Base-by-base conservation (phyloP, 2,329 filamentous ascomycete genomes). In the Ceratocystis harringtonii region DNA sequence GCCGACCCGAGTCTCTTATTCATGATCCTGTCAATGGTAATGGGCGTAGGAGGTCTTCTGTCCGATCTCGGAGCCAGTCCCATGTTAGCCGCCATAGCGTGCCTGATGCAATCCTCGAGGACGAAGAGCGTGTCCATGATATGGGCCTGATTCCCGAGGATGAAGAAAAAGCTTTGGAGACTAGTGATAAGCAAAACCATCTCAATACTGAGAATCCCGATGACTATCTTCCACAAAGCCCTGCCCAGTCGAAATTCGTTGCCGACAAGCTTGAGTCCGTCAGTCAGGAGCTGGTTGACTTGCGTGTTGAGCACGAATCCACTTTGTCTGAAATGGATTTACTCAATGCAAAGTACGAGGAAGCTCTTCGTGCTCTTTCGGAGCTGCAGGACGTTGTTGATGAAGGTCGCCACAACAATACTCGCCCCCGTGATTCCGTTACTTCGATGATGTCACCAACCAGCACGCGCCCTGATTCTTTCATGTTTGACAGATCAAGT, bases 251-350 rank as follows among this genome's bases (percentile, higher is more conserved):
- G 57, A 88, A 87, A 69, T 91, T 91, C 71, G 89, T 96, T 64
- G 88, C 89, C 5, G 92, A 97, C 73, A 96, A 97, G 76, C 83
- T 97, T 15, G 92, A 97, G 71, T 87, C 81, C 48, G 88, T 97
- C 50, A 94, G 88, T 0, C 90, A 95, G 73, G 94, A 99, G 75
- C 85, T 99, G 1, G 83, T 96, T 66, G 90, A 94, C 70, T 82
- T 99, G 63, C 88, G 89, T 17, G 86, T 95, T 50, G 91, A 96
- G 75, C 94, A 99, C 71, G 92, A 97, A 73, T 79, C 81, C 7
- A 92, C 90, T 0, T 73, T 95, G 19, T 85, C 81, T 69, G 90
- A 97, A 67, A 92, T 87, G 70, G 89, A 95, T 69, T 76, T 85
- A 58, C 85, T 99, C 30, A 86, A 91, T 66, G 81, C 85, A 70